A percentile compares a stretch with the other conserved stretches of the same genome.
These are phyloP conservation scores for Quercus berberidifolia DNA, from an alignment of 306 rosid genomes.

Conservation along the genomic window DNA sequence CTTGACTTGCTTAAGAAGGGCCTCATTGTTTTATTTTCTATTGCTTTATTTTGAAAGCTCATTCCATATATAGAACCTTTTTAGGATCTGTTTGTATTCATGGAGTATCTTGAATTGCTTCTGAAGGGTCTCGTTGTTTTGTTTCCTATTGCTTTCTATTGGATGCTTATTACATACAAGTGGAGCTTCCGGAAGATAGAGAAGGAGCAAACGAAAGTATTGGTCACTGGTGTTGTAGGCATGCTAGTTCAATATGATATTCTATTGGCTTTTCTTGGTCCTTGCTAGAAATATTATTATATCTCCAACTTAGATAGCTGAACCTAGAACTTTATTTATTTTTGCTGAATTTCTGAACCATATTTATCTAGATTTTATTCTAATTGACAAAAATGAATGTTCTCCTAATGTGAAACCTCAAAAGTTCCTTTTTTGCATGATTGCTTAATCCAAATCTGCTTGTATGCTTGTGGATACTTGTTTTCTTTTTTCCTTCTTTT, in stretches of 20 bases:
- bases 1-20: no score
- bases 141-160: conserved; percentile 45
- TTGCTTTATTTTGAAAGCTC: no score
- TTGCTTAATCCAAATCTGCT: neutral
- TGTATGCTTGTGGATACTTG: no score
- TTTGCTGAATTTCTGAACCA: neutral
- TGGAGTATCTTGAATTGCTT: conserved; percentile 31
- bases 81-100: conserved; percentile 28
- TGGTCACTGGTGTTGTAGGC: conserved; percentile 88
- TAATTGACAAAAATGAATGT: neutral
- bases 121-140: conserved; percentile 48
- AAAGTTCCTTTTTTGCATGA: neutral
- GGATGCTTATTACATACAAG: conserved; percentile 67
- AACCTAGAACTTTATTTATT: neutral
- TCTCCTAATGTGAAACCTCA: neutral
- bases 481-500: neutral
- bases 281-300: neutral
- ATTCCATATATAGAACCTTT: neutral
- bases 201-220: conserved; percentile 65
- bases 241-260: conserved; percentile 21
- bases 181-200: conserved; percentile 50
- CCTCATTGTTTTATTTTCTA: no score
- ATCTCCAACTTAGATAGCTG: neutral
- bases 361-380: neutral
- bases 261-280: neutral